Evolutionary conservation across 2,329 filamentous ascomycete genomes (phyloP), one percentile per base, ranked within the genome.

Genomic region (Pseudopithomyces chartarum): DNA sequence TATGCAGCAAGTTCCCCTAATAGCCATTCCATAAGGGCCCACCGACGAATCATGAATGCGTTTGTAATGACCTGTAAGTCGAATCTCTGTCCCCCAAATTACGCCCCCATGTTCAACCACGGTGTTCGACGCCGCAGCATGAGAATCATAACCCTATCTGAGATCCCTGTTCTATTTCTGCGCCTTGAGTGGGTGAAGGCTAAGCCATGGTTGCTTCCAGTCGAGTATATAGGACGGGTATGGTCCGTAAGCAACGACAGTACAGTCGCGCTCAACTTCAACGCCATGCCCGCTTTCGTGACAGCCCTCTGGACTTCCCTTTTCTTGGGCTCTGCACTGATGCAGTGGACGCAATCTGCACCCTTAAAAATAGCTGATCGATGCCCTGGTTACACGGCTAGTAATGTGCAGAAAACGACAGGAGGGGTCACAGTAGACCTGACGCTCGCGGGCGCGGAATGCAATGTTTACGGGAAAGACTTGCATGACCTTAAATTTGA

Each of bases 341-440:
- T 62, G 15, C 59, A 52, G 13, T 69, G 64, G 68, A 61, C 58
- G 7, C 51, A 38, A n/a, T 65, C 66, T 26, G 59, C 57, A 22
- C 66, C 70, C 22, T 46, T 68, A 5, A 65, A 50, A 54, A 56
- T 64, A 48, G 62, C 55, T 46, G 61, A 63, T 32, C 66, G 61
- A 39, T 92, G 90, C 67, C 87, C 88, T 0, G 89, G 89, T 15
- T 92, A 91, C 75, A 81, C 69, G 43, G 88, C 87, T 2, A 83
- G 81, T 43, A 85, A 88, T 71, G 80, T 90, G 15, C 69, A 79
- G 53, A 73, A 79, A 49, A 82, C 78, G 0, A 66, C 71, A 44
- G 78, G 75, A 54, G 85, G 85, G 12, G 76, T 93, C 47, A 89
- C 84, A 0, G 91, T 90, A 1, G 82, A 89, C 60, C 78, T 96